phyloP scores from a whole-genome alignment of 441 rosid genomes.

The Populus hybrid region DNA sequence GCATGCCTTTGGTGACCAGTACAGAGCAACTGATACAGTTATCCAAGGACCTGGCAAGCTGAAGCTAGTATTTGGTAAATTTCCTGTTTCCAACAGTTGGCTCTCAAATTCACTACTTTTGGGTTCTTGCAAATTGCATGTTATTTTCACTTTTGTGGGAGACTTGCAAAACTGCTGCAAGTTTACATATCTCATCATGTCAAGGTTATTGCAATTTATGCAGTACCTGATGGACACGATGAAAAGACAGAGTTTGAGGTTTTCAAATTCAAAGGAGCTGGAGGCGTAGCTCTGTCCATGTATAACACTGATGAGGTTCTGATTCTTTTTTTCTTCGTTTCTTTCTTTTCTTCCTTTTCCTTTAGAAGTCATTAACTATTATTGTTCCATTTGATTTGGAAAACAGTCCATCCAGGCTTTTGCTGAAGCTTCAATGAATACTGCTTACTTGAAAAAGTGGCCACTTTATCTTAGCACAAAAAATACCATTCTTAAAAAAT shows the following conservation, averaged over 20 bases:
- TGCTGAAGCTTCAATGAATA: constrained; percentile 92
- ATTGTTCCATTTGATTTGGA: constrained; percentile 15
- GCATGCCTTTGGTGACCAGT: constrained; percentile 97
- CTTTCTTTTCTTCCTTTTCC: background rate
- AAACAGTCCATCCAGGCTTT: constrained; percentile 79
- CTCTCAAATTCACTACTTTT: background rate
- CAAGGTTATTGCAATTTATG: constrained; percentile 20
- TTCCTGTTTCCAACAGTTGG: background rate
- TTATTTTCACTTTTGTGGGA: background rate
- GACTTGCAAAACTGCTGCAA: background rate
- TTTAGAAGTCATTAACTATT: background rate
- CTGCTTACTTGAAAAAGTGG: constrained; percentile 89
- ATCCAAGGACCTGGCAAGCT: constrained; percentile 74
- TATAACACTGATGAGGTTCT: constrained; percentile 83
- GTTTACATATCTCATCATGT: background rate
- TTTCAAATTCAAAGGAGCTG: constrained; percentile 61
- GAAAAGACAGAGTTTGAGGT: constrained; percentile 62
- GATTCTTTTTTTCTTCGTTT: background rate
- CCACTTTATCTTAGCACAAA: constrained; percentile 97
- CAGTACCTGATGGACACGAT: constrained; percentile 54
- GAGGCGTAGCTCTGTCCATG: constrained; percentile 87
- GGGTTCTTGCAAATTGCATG: too few relatives aligned
- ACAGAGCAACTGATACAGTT: constrained; percentile 75
- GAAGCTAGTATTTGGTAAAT: constrained; percentile 68
- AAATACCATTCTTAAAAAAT: constrained; percentile 86